These are phyloP conservation scores for Paramecium sexaurelia DNA, from an alignment of 73 alveolate genomes.

Conservation along the genomic window DNA sequence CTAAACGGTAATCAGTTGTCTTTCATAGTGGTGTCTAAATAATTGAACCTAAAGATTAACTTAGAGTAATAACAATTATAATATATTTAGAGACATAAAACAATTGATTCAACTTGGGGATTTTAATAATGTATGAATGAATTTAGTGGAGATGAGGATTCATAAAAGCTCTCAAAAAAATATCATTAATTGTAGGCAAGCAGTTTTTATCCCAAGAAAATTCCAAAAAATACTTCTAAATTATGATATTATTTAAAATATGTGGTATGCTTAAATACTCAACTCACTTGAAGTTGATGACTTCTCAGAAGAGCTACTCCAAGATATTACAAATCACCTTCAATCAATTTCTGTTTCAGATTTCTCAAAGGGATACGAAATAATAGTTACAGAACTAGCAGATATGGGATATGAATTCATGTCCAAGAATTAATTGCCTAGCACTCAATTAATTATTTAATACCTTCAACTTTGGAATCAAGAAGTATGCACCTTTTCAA, in stretches of 20 bases:
- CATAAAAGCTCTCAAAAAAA: constrained; percentile 14
- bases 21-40: constrained; percentile 1
- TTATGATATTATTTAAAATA: constrained; percentile 2
- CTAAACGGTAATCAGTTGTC: background rate
- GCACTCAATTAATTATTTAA: background rate
- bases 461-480: constrained; percentile 9
- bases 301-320: background rate
- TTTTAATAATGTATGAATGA: constrained; percentile 32
- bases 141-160: constrained; percentile 34
- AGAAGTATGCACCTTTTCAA: background rate
- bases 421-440: background rate
- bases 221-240: constrained; percentile 15
- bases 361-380: background rate
- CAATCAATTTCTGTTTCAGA: background rate
- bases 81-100: constrained; percentile 24
- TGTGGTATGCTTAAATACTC: constrained; percentile 44
- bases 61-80: background rate
- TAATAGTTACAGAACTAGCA: background rate
- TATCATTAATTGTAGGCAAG: background rate
- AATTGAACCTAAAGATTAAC: background rate
- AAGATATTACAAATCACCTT: constrained; percentile 6
- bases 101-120: constrained; percentile 59
- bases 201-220: background rate
- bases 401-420: constrained; percentile 8
- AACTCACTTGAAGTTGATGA: constrained; percentile 35